phyloP scores from a whole-genome alignment of 2,329 filamentous ascomycete genomes.

The Colletotrichum sp. region DNA sequence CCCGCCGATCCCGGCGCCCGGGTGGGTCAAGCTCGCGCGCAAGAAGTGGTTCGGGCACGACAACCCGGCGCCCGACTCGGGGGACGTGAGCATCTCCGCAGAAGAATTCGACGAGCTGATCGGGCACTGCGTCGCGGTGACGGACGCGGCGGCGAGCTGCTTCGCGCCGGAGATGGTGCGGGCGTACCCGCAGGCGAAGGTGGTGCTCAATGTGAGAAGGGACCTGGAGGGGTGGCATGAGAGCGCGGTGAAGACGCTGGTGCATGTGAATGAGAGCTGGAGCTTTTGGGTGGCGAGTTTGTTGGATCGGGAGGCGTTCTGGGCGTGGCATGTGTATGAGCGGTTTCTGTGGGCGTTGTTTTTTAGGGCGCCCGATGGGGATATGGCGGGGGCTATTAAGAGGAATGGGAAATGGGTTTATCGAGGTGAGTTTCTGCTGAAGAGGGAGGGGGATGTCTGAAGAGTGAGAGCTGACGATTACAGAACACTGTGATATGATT shows the following conservation, averaged over 20 bases:
- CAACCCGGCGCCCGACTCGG: neutral
- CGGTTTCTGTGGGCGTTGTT: constrained; percentile 33
- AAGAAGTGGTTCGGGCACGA: constrained; percentile 30
- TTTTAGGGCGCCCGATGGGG: constrained; percentile 32
- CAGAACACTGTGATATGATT: constrained; percentile 37
- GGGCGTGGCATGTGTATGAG: constrained; percentile 35
- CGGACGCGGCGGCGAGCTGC: constrained; percentile 43
- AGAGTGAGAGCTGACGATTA: neutral
- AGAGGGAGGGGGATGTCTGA: too few species aligned
- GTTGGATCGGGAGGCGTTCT: constrained; percentile 34
- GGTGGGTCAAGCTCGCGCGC: constrained; percentile 28
- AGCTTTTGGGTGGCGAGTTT: constrained; percentile 31
- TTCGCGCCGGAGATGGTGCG: constrained; percentile 42
- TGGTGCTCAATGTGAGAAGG: constrained; percentile 46
- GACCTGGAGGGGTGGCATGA: constrained; percentile 46
- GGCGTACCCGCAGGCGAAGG: constrained; percentile 39
- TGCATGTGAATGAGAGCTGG: constrained; percentile 28
- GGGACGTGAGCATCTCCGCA: constrained; percentile 5
- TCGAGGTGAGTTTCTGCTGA: neutral
- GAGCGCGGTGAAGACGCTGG: constrained; percentile 31
- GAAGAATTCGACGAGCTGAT: constrained; percentile 32
- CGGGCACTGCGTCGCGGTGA: constrained; percentile 39
- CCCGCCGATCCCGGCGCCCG: constrained; percentile 21
- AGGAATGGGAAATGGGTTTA: constrained; percentile 33
- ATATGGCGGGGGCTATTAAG: constrained; percentile 28